These are phyloP conservation scores for Plectosphaerella sp. DNA, from an alignment of 2,329 filamentous ascomycete species.

Conservation along the genomic window DNA sequence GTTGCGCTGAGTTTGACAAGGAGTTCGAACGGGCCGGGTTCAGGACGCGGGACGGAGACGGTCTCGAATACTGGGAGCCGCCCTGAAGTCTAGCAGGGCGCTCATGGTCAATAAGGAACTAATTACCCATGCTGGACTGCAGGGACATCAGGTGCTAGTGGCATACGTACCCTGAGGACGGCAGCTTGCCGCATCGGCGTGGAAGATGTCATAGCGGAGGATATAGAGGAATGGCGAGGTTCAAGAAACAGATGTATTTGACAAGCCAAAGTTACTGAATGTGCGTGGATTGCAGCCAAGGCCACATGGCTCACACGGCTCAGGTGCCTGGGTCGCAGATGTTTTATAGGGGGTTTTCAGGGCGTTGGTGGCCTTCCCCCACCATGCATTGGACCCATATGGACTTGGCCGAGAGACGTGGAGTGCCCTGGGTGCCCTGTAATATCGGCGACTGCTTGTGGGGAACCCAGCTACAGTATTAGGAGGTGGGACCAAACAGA, in stretches of 20 bases:
- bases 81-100: neutral
- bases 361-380: no score
- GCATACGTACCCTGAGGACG: neutral
- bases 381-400: no score
- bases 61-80: neutral
- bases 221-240: neutral
- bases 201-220: no score
- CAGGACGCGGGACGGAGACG: neutral
- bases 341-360: no score
- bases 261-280: neutral
- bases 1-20: conserved; percentile 30
- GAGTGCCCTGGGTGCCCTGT: no score
- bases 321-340: no score
- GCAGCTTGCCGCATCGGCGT: no score
- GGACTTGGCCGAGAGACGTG: no score
- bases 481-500: neutral
- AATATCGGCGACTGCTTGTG: neutral
- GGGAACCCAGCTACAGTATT: neutral
- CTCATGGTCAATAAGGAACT: neutral
- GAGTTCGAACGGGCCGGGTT: conserved; percentile 15
- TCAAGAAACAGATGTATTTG: neutral
- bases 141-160: no score
- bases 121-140: no score
- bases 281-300: no score
- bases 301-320: no score